Base-by-base conservation (phyloP, 2,329 filamentous ascomycete genomes). In the Orbilia javanica region DNA sequence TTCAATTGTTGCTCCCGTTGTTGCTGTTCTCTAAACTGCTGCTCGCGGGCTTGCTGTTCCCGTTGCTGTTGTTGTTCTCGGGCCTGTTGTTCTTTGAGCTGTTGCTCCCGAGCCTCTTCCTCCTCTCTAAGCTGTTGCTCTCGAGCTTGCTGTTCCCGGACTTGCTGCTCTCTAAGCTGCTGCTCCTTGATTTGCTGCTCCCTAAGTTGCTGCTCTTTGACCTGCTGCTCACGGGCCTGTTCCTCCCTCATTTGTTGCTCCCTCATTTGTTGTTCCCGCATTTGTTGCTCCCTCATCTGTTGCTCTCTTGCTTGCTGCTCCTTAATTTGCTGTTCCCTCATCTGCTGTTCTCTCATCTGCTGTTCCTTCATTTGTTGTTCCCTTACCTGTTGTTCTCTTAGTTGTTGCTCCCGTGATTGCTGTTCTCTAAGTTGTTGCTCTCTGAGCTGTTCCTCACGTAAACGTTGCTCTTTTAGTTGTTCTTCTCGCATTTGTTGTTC, bases 21-120 rank as follows among this genome's bases (percentile, higher is more conserved):
- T 39, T 64, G 57, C 42, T 68, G 66, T 34, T 78, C 73, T 29
- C 20, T 66, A 13, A 71, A 27, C 36, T 78, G 73, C 31, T 78
- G 73, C 73, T 53, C 39, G 34, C 70, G 75, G 27, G 69, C 25
- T 20, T 70, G 68, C 34, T 78, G 67, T 44, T 78, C 67, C 5
- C 60, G 25, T 2, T 55, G 22, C 55, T 79, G 60, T 27, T 79
- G 60, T 27, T 72, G 67, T 18, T 78, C 74, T 2, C 50, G 52
- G 4, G 42, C n/a, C n/a, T 78, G 74, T 27, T 79, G 68, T 25
- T 79, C 69, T 27, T 27, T 57, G 2, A 60, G 3, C 36, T 71
- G 68, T 46, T 74, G 52, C 46, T 79, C 75, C 36, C 36, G 36
- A n/a, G n/a, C n/a, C n/a, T n/a, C n/a, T n/a, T n/a, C n/a, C n/a